Evolutionary conservation across 257 asterid species (phyloP).

Genomic region (Anisodus acutangulus): DNA sequence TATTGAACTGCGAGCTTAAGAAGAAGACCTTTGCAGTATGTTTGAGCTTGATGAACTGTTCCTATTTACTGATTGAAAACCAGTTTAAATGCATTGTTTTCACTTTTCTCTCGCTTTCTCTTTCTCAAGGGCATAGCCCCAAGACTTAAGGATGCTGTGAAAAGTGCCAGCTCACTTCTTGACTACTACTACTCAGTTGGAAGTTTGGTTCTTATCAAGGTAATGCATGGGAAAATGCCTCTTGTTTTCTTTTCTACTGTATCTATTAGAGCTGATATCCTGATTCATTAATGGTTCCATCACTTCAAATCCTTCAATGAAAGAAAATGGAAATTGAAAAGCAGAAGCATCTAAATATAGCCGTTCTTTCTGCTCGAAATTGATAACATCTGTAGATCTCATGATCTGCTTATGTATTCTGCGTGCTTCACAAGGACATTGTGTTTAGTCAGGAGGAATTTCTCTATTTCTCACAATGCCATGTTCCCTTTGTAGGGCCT

Average conservation of each 20-base stretch:
- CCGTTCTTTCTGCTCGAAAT: background rate
- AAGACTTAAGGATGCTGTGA: slow-evolving; percentile 62
- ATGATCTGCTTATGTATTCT: slow-evolving; percentile 17
- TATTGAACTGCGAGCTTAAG: slow-evolving; percentile 72
- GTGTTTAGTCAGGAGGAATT: slow-evolving; percentile 1
- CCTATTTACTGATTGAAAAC: background rate
- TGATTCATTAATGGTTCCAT: background rate
- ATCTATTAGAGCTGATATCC: slow-evolving; percentile 17
- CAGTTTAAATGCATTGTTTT: slow-evolving; percentile 29
- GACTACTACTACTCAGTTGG: slow-evolving; percentile 77
- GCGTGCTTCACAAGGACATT: slow-evolving; percentile 12
- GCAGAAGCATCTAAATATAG: slow-evolving; percentile 4
- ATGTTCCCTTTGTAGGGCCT: slow-evolving; percentile 63
- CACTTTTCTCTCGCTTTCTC: slow-evolving; percentile 12
- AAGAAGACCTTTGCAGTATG: slow-evolving; percentile 60
- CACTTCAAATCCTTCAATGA: slow-evolving; percentile 15
- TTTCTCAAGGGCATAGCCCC: slow-evolving; percentile 61
- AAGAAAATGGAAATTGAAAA: slow-evolving; percentile 12
- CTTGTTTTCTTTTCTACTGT: background rate
- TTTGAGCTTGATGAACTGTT: slow-evolving; percentile 30
- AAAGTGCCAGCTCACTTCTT: slow-evolving; percentile 62
- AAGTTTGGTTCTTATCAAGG: slow-evolving; percentile 78
- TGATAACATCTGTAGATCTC: background rate
- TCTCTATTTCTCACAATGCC: slow-evolving; percentile 23
- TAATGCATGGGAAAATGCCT: slow-evolving; percentile 34